Base-by-base conservation (phyloP, 1,284 basidiomycete genomes). In the Tremellales sp. region DNA sequence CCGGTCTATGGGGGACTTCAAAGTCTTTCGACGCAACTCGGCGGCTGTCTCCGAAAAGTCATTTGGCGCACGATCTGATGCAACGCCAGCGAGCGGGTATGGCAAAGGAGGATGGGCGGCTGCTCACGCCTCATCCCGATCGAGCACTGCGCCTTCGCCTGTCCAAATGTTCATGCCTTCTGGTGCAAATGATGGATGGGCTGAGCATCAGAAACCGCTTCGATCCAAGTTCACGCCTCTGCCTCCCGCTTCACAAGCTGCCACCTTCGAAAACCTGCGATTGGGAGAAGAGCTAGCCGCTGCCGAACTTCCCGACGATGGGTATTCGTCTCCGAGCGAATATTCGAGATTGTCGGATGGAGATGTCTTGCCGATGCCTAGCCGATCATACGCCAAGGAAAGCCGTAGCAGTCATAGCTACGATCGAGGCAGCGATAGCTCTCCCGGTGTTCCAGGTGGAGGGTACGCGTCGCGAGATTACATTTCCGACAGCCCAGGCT, bases 21-120 rank as follows among this genome's bases (percentile, higher is more conserved):
- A 46, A 13, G 55, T 56, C 13, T 46, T 24, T 13, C 46, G 40
- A 12, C 44, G 57, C 12, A 50, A 54, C 12, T 61, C 60, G 3
- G 37, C 35, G 15, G 49, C 52, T 2, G 12, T 45, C 7, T 62
- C 65, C 6, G 65, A 65, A 26, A 47, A 39, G 4, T 65, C 61
- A 0, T 58, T 52, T 24, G 56, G 52, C 2, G 56, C 22, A 39
- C 31, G 50, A 29, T 39, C 49, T 36, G 63, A 57, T 31, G 58
- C 54, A 2, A 63, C 58, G 12, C 39, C 51, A 29, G 53, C 43
- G 8, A 58, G 54, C 44, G 68, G 63, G 4, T 61, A 56, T 27
- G 70, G 70, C 10, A 68, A 66, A 49, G 70, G 70, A 2, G 70
- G 70, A 15, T 72, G 68, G 68, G 70, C 70, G 13, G 68, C 63